Evolutionary conservation across 2,329 filamentous ascomycete genomes (phyloP).

Genomic region (Aureobasidium sp.): DNA sequence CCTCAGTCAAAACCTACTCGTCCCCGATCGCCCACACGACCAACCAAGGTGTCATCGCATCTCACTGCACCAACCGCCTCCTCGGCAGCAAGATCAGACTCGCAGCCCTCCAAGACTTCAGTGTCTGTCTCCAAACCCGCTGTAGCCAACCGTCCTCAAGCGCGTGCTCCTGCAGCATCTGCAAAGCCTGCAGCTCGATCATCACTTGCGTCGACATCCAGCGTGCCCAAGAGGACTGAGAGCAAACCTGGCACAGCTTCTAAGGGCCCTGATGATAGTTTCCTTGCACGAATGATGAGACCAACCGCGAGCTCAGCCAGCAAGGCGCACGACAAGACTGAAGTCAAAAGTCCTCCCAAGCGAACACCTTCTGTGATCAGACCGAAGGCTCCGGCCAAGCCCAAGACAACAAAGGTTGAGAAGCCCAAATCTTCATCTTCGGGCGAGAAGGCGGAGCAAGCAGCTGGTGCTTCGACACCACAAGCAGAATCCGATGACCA

Average conservation of each 20-base stretch:
- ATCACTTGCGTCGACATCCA: slow-evolving; percentile 26
- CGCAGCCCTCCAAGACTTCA: slow-evolving; percentile 17
- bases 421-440: neutral
- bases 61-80: slow-evolving; percentile 64
- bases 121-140: slow-evolving; percentile 15
- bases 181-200: slow-evolving; percentile 29
- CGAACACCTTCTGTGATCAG: slow-evolving; percentile 11
- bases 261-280: slow-evolving; percentile 58
- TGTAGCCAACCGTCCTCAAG: slow-evolving; percentile 19
- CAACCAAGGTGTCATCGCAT: slow-evolving; percentile 58
- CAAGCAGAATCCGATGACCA: neutral
- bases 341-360: slow-evolving; percentile 24
- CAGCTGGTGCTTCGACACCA: slow-evolving; percentile 12
- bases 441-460: neutral
- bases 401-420: neutral
- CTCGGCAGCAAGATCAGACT: slow-evolving; percentile 56
- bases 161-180: slow-evolving; percentile 21
- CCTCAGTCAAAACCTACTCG: slow-evolving; percentile 33
- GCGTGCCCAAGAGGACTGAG: slow-evolving; percentile 42
- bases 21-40: slow-evolving; percentile 62
- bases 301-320: slow-evolving; percentile 64
- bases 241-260: slow-evolving; percentile 43
- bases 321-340: slow-evolving; percentile 59
- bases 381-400: neutral
- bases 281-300: slow-evolving; percentile 75